Percentiles rank a stretch among this genome's conserved stretches.
These are phyloP conservation scores for Candida ficus DNA, from an alignment of 805 yeast genomes.

Conservation along the genomic window DNA sequence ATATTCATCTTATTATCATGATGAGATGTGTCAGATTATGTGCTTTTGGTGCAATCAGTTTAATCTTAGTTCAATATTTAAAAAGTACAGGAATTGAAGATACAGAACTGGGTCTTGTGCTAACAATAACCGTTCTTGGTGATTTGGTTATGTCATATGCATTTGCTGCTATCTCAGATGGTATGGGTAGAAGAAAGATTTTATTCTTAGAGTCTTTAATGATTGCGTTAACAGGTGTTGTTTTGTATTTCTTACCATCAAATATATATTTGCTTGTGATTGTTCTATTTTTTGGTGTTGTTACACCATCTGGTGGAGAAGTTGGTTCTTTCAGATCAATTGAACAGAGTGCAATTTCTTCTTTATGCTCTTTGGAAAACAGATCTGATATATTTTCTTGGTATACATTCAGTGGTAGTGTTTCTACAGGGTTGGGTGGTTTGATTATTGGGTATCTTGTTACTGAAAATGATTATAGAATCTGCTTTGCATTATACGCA, in stretches of 20 bases:
- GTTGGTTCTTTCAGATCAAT: constrained; percentile 54
- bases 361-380: constrained; percentile 34
- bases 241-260: constrained; percentile 21
- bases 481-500: constrained; percentile 13
- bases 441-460: constrained; percentile 34
- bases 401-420: constrained; percentile 46
- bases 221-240: not conserved
- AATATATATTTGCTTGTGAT: constrained; percentile 31
- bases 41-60: constrained; percentile 33
- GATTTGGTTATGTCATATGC: not conserved
- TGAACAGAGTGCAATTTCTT: constrained; percentile 50
- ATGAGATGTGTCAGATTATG: constrained; percentile 29
- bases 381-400: constrained; percentile 54
- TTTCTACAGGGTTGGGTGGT: constrained; percentile 44
- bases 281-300: constrained; percentile 43
- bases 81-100: constrained; percentile 31
- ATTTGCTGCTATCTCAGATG: not conserved
- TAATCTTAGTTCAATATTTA: constrained; percentile 40
- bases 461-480: constrained; percentile 7
- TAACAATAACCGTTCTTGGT: not conserved
- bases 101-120: not conserved
- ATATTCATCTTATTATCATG: constrained; percentile 26
- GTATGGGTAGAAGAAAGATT: not conserved
- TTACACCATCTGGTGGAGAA: constrained; percentile 55
- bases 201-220: not conserved